Evolutionary conservation across 2,329 filamentous ascomycete genomes (phyloP), one percentile per base, ranked within the genome.

Genomic region (Lasiodiplodia hormozganensis): DNA sequence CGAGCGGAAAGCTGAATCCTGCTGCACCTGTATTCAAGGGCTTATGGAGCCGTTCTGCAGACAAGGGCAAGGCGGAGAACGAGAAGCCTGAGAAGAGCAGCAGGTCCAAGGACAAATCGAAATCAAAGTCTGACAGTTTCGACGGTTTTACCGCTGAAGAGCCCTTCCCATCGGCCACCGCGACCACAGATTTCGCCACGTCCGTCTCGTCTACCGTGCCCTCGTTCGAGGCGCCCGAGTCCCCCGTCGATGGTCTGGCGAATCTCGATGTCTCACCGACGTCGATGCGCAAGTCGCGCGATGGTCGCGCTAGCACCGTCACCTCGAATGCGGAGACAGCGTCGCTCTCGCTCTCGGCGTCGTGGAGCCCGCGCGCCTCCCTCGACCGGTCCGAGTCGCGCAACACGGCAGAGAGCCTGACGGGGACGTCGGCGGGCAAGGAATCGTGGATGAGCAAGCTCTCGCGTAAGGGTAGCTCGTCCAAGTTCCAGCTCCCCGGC

Each of bases 21-120:
- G 88, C 92, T 7, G 96, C 95, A 0, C 94, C 94, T 10, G 92
- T 91, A 0, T 98, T 98, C 77, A 58, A 57, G 47, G 51, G 56
- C 7, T 18, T 52, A 6, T 65, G 47, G 58, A 36, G 40, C 14
- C 67, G 58, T 28, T 69, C 71, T 4, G 53, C 64, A 10, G 64
- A 52, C n/a, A 70, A 70, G 34, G 47, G 36, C 28, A 56, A 54
- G 38, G 12, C 25, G 11, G 67, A 68, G 7, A 43, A 53, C 47
- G 65, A 67, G 31, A 66, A 36, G 18, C 25, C 40, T 4, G 64
- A 66, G 18, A 66, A 57, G 52, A 57, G 25, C 51, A 38, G 18
- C 28, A 67, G 62, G 23, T 36, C 28, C 21, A 54, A 62, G 56
- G n/a, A 16, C 47, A 62, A 52, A 14, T 31, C 57, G 11, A 68